phyloP scores from a whole-genome alignment of 1,284 basidiomycete species.

The Volvariella surrecta region DNA sequence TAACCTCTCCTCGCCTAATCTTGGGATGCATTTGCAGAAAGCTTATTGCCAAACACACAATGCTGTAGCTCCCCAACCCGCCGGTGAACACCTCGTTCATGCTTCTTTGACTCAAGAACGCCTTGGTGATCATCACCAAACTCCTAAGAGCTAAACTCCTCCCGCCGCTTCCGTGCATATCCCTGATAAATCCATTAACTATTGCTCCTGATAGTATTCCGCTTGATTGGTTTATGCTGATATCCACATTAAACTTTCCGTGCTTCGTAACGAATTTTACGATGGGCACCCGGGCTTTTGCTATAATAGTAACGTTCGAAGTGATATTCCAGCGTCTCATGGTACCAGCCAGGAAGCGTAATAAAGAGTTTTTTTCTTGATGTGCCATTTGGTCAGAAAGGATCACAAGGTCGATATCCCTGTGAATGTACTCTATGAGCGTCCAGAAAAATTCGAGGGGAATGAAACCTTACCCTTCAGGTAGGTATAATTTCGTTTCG shows the following conservation, averaged over 20 bases:
- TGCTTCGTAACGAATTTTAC: constrained; percentile 82
- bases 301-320: constrained; percentile 72
- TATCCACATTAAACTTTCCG: constrained; percentile 82
- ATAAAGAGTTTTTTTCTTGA: constrained; percentile 47
- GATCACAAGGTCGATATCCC: constrained; percentile 75
- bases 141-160: constrained; percentile 58
- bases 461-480: constrained; percentile 65
- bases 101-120: constrained; percentile 81
- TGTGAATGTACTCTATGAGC: constrained; percentile 18
- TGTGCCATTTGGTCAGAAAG: constrained; percentile 58
- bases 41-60: constrained; percentile 88
- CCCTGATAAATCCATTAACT: constrained; percentile 72
- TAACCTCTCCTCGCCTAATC: constrained; percentile 81
- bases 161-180: constrained; percentile 39
- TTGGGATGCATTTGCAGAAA: constrained; percentile 98
- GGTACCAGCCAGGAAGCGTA: constrained; percentile 56
- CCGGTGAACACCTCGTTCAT: constrained; percentile 98
- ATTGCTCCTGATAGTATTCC: constrained; percentile 79
- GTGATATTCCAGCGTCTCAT: constrained; percentile 57
- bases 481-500: constrained; percentile 92
- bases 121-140: constrained; percentile 84
- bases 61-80: constrained; percentile 90
- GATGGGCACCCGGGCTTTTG: constrained; percentile 88
- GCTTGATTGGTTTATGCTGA: constrained; percentile 84
- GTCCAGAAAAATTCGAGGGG: background rate